phyloP scores from a whole-genome alignment of 2,329 filamentous ascomycete genomes.

The Fusarium lyarnte region DNA sequence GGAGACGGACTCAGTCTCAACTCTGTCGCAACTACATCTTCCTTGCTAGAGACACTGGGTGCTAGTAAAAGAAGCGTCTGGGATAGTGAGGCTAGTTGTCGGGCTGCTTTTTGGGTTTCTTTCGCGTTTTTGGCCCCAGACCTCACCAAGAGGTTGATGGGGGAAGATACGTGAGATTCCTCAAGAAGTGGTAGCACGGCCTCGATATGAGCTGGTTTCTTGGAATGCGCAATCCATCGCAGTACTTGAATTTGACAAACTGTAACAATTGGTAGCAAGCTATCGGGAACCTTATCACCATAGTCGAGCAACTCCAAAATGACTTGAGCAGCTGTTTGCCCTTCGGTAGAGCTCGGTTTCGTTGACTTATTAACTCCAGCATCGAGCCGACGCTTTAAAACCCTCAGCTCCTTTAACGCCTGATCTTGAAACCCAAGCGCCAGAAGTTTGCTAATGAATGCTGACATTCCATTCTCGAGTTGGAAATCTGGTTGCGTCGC shows the following conservation, averaged over 20 bases:
- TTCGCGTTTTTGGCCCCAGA: slow-evolving; percentile 55
- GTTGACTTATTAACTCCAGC: slow-evolving; percentile 46
- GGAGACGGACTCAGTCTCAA: slow-evolving; percentile 65
- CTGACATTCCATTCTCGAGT: slow-evolving; percentile 77
- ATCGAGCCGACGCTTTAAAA: slow-evolving; percentile 72
- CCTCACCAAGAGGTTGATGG: slow-evolving; percentile 64
- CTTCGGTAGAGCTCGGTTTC: slow-evolving; percentile 44
- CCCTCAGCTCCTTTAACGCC: slow-evolving; percentile 73
- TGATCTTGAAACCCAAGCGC: slow-evolving; percentile 71
- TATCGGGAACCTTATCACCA: slow-evolving; percentile 54
- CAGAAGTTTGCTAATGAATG: slow-evolving; percentile 73
- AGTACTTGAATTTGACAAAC: slow-evolving; percentile 72
- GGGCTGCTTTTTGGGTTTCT: slow-evolving; percentile 66
- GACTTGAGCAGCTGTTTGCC: slow-evolving; percentile 43
- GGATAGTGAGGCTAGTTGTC: slow-evolving; percentile 73
- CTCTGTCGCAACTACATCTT: slow-evolving; percentile 67
- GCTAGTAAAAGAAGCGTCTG: slow-evolving; percentile 72
- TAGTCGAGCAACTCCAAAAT: slow-evolving; percentile 72
- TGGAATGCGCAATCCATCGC: slow-evolving; percentile 68
- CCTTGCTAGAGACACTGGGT: slow-evolving; percentile 71
- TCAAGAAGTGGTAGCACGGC: slow-evolving; percentile 64
- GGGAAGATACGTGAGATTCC: slow-evolving; percentile 64
- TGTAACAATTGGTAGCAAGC: slow-evolving; percentile 65
- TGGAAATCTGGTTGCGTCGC: slow-evolving; percentile 70
- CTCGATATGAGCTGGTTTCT: slow-evolving; percentile 69